A percentile compares a stretch with the other conserved stretches of the same genome.
These are phyloP conservation scores for Dactylellina leptospora DNA, from an alignment of 2,329 filamentous ascomycete species.

Conservation along the genomic window DNA sequence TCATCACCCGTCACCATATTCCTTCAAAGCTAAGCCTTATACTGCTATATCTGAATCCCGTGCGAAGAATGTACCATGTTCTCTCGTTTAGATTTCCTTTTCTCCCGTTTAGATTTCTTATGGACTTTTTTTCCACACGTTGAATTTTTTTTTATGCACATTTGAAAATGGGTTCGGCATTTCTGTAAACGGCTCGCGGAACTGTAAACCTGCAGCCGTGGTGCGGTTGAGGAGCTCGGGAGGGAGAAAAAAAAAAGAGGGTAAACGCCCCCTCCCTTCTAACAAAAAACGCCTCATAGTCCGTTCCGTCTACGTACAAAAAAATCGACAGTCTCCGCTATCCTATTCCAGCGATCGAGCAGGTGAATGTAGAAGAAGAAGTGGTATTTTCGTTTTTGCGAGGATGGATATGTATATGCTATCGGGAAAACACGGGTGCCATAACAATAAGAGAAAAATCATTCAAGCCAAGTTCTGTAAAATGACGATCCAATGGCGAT, in stretches of 20 bases:
- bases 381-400: conserved; percentile 6
- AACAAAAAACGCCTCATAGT: conserved; percentile 5
- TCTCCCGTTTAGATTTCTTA: no score
- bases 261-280: no score
- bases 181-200: conserved; percentile 18
- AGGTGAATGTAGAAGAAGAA: not conserved
- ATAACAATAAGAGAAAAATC: not conserved
- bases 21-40: conserved; percentile 4
- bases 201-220: conserved; percentile 16
- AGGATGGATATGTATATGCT: not conserved
- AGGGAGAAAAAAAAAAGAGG: no score
- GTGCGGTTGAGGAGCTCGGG: conserved; percentile 33
- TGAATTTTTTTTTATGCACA: no score
- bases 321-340: not conserved
- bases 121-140: no score
- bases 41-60: not conserved
- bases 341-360: no score
- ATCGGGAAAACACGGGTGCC: conserved; percentile 17
- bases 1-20: no score
- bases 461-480: not conserved
- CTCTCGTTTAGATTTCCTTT: no score
- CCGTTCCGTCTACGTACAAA: conserved; percentile 15
- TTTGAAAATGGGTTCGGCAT: not conserved
- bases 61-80: not conserved
- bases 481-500: conserved; percentile 25